Percentiles rank a stretch among this genome's conserved stretches.
phyloP scores from a whole-genome alignment of 805 yeast species.

The Candida orba region DNA sequence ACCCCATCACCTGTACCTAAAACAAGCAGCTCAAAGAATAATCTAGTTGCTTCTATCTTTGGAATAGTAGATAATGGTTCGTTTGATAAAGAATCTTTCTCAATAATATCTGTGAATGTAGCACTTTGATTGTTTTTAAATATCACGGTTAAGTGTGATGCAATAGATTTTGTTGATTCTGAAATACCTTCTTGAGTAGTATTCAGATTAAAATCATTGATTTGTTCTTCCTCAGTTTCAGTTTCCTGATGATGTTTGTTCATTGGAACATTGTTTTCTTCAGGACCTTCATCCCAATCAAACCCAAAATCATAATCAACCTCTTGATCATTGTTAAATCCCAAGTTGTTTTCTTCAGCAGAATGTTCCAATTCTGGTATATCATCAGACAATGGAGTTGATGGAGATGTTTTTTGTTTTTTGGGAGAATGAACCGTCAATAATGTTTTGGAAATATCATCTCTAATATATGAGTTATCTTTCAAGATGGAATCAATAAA shows the following conservation, averaged over 20 bases:
- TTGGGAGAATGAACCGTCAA: conserved; percentile 3
- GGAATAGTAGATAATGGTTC: conserved; percentile 31
- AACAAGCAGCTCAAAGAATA: conserved; percentile 78
- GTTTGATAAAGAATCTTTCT: conserved; percentile 15
- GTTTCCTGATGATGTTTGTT: conserved; percentile 5
- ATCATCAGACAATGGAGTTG: conserved; percentile 11
- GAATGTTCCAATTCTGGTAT: conserved; percentile 19
- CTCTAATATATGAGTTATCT: conserved; percentile 11
- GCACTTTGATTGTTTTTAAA: conserved; percentile 17
- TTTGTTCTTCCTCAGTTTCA: conserved; percentile 20
- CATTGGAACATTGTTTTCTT: not conserved
- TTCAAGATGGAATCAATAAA: conserved; percentile 12
- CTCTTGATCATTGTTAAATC: conserved; percentile 10
- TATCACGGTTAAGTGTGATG: conserved; percentile 34
- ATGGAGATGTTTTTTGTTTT: conserved; percentile 13
- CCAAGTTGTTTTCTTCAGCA: conserved; percentile 5
- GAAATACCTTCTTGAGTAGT: conserved; percentile 29
- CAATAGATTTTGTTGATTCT: conserved; percentile 48
- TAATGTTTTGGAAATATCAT: conserved; percentile 14
- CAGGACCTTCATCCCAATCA: conserved; percentile 30
- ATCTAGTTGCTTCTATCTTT: conserved; percentile 55
- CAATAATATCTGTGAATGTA: conserved; percentile 34
- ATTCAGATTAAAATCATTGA: conserved; percentile 9
- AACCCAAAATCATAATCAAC: conserved; percentile 28
- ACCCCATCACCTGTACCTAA: conserved; percentile 74